Percentiles rank a stretch among this genome's conserved stretches.
Conservation (phyloP, 2,329 filamentous ascomycete genomes). For the Hypoxylon sp. region DNA sequence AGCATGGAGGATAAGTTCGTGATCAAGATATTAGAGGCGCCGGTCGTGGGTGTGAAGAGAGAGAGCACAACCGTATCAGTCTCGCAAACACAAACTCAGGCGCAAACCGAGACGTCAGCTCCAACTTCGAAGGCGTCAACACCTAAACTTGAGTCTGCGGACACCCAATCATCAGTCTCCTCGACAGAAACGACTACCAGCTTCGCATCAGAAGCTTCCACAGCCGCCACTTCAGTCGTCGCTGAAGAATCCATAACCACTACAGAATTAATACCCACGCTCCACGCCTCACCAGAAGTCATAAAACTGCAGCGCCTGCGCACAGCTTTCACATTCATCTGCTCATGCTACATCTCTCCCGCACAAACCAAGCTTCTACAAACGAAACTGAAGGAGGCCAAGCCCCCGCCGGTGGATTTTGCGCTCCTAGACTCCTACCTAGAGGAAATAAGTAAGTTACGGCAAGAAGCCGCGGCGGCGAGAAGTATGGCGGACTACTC, state of each 20-base stretch:
- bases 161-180: constrained; percentile 59
- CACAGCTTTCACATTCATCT: constrained; percentile 74
- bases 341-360: constrained; percentile 69
- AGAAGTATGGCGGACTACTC: constrained; percentile 78
- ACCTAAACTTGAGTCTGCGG: constrained; percentile 52
- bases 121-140: constrained; percentile 49
- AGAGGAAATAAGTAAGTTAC: constrained; percentile 72
- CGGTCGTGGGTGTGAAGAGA: constrained; percentile 76
- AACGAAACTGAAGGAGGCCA: constrained; percentile 55
- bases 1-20: constrained; percentile 92
- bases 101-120: constrained; percentile 26
- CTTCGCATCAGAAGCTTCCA: constrained; percentile 58
- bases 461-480: constrained; percentile 77
- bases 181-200: constrained; percentile 55
- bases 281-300: constrained; percentile 64
- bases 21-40: constrained; percentile 78
- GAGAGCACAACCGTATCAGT: constrained; percentile 57
- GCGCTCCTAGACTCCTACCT: constrained; percentile 78
- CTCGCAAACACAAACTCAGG: constrained; percentile 30
- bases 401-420: constrained; percentile 69
- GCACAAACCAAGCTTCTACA: constrained; percentile 60
- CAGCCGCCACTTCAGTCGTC: constrained; percentile 60
- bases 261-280: constrained; percentile 56
- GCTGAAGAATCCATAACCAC: constrained; percentile 37
- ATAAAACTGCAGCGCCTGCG: constrained; percentile 72